Evolutionary conservation across 2,329 filamentous ascomycete genomes (phyloP), one percentile per base, ranked within the genome.

Genomic region (Aureobasidium sp.): DNA sequence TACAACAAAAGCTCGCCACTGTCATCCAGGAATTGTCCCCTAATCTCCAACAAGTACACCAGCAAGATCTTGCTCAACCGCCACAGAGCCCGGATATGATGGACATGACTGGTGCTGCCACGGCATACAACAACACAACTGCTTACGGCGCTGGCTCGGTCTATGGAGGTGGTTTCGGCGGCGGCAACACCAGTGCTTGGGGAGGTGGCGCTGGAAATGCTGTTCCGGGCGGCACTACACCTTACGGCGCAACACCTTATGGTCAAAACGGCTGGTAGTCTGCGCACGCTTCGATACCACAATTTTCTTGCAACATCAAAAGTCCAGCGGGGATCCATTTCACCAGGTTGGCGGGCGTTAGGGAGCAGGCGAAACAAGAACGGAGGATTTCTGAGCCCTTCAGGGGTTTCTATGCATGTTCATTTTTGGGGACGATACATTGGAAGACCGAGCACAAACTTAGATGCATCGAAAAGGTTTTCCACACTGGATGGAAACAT

Each of bases 1-100:
- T 99, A 62, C 94, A 97, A 74, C 84, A 88, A 67, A 99, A 99
- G 78, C 84, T 99, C 39, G 94, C 92, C 2, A 82, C 82, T 4
- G 84, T 97, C 42, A 87, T 96, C 64, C 80, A 84, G 64, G 83
- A 84, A 36, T 75, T 88, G 67, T 80, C 82, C 60, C 83, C 84
- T 64, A 74, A 77, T 65, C 71, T 67, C 61, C 67, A 64, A 66
- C 82, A 83, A 80, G 66, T 62, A 66, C 82, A 83, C 80, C 44
- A 48, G 3, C 56, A 79, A 41, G 84, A 84, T 70, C 79, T 67
- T 73, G 74, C 71, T 55, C 82, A 82, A 63, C 84, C 84, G 7
- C 57, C 80, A 77, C 74, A 75, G 52, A 80, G 78, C 64, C 78
- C 79, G 2, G 79, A 80, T 67, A 77, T 63, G 34, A 67, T 67